Percentiles rank a stretch among this genome's conserved stretches.
These are phyloP conservation scores for Trebouxia sp. DNA, from an alignment of 139 green algal genomes.

Conservation along the genomic window DNA sequence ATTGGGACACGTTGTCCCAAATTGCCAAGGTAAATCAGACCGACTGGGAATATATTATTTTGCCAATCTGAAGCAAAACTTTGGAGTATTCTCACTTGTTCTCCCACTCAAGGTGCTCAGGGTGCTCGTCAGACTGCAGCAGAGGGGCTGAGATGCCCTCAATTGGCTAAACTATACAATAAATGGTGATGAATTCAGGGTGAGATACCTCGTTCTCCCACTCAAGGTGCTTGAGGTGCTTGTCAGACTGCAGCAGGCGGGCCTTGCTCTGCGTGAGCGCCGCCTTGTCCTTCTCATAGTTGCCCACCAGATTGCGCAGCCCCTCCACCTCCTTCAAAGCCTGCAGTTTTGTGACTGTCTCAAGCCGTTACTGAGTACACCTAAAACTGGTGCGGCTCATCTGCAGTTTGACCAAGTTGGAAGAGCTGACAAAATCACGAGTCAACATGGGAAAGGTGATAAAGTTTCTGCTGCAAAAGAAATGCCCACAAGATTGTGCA, in stretches of 20 bases:
- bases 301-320: conserved; percentile 63
- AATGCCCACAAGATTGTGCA: neutral
- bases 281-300: conserved; percentile 82
- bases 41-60: too few relatives aligned
- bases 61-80: too few relatives aligned
- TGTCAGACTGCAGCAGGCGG: conserved; percentile 74
- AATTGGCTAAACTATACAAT: too few relatives aligned
- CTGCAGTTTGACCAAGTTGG: too few relatives aligned
- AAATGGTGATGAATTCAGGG: neutral
- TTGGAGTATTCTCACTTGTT: too few relatives aligned
- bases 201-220: conserved; percentile 85
- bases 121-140: too few relatives aligned
- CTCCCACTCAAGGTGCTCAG: too few relatives aligned
- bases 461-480: neutral
- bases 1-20: too few relatives aligned
- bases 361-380: too few relatives aligned
- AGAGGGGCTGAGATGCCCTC: too few relatives aligned
- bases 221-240: conserved; percentile 81
- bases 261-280: conserved; percentile 72
- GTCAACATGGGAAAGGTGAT: neutral
- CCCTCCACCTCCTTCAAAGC: conserved; percentile 82
- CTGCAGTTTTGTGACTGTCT: conserved; percentile 29
- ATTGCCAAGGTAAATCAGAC: too few relatives aligned
- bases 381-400: too few relatives aligned
- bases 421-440: neutral